Evolutionary conservation across 129 eudicot genomes (phyloP), one percentile per base, ranked within the genome.

Genomic region (Flaveria sonorensis): DNA sequence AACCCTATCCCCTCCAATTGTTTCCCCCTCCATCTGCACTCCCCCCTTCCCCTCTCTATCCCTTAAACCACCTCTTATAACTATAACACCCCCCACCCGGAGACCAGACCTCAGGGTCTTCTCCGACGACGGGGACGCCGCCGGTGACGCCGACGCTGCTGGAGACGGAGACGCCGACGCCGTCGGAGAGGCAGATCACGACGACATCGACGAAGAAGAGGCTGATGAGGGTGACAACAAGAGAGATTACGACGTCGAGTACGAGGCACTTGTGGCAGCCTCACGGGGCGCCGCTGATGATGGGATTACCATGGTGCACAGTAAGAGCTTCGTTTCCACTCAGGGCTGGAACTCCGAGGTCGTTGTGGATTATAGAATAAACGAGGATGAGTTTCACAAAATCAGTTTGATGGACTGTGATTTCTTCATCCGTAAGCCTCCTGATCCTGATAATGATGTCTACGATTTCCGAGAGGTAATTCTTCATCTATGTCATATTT

Each of bases 301-400:
- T 19, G 86, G 81, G 4, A 89, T 91, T 30, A 80, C 68, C 7
- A 81, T 85, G 88, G 89, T 83, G 57, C 76, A 90, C 24, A 89
- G 92, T 63, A 89, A 82, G 87, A 88, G 82, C 67, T 95, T 92
- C 28, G 88, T 87, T 73, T 85, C 78, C 0, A 88, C 88, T 32
- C 96, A 88, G 72, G 99, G 97, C 1, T 95, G 99, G 99, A 92
- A 81, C 45, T 86, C 92, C 19, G 99, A 91, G 80, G 81, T 79
- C 77, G 78, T 91, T 15, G 96, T 95, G 20, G 95, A 89, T 79
- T 91, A 95, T 64, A 60, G 94, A 73, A 95, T 95, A 56, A 89
- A 92, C 36, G 99, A 95, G 77, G 99, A 95, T 2, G 96, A 91
- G 75, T 95, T 95, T 82, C 99, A 95, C 79, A 95, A 95, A 73